Evolutionary conservation across 148 eudicot genomes (phyloP).

Genomic region (Gaultheria prostrata): DNA sequence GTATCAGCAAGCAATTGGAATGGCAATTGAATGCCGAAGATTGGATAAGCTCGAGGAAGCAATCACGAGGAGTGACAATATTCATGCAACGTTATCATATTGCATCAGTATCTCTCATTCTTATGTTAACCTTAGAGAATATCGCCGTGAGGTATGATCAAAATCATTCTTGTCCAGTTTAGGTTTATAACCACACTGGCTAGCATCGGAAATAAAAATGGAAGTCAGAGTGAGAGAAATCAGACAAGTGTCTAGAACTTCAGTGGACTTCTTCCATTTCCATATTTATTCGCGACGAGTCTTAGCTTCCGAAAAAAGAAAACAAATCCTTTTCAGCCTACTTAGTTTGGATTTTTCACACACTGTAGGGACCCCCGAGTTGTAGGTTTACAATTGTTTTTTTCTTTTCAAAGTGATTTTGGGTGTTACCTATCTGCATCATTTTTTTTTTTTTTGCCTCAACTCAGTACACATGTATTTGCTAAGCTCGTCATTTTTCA

Average conservation of each 20-base stretch:
- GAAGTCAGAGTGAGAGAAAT: background rate
- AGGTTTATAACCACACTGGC: background rate
- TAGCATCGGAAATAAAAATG: background rate
- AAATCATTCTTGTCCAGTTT: background rate
- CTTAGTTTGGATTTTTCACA: background rate
- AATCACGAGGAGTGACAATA: slow-evolving; percentile 70
- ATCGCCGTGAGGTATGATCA: slow-evolving; percentile 75
- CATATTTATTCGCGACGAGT: background rate
- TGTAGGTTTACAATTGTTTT: background rate
- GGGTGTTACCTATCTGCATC: background rate
- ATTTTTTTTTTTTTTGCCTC: background rate
- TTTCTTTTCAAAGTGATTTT: background rate
- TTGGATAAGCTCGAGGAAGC: slow-evolving; percentile 93
- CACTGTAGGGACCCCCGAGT: background rate
- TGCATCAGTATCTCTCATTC: slow-evolving; percentile 77
- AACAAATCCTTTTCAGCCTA: background rate
- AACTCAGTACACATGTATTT: no score
- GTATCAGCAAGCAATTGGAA: slow-evolving; percentile 88
- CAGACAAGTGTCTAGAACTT: background rate
- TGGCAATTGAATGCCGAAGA: slow-evolving; percentile 82
- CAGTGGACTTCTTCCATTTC: background rate
- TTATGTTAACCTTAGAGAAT: slow-evolving; percentile 74
- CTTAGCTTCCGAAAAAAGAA: background rate
- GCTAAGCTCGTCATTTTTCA: no score
- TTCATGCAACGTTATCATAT: slow-evolving; percentile 69